These are phyloP conservation scores for Eutrema heterophyllum DNA, from an alignment of 345 rosid genomes.

Conservation along the genomic window DNA sequence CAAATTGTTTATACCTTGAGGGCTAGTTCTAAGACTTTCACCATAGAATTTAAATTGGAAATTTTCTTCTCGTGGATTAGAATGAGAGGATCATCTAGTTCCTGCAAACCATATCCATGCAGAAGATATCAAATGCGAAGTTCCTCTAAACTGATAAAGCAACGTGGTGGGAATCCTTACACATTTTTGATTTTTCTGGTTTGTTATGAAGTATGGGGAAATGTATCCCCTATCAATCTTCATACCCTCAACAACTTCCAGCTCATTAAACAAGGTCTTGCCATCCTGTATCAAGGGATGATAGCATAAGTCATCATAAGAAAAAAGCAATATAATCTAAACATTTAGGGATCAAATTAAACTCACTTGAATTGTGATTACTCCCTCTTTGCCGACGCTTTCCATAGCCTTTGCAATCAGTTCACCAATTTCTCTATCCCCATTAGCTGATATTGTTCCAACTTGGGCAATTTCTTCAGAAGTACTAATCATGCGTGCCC, in stretches of 20 bases:
- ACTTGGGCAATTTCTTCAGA: constrained; percentile 98
- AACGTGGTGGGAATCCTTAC: constrained; percentile 40
- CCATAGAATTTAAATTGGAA: constrained; percentile 70
- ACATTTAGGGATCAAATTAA: neutral
- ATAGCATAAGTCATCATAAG: neutral
- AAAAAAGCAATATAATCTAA: neutral
- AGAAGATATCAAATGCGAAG: neutral
- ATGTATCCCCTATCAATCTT: constrained; percentile 96
- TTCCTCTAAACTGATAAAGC: neutral
- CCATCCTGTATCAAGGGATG: constrained; percentile 60
- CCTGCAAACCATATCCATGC: constrained; percentile 43
- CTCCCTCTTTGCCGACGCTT: constrained; percentile 99
- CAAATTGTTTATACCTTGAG: constrained; percentile 55
- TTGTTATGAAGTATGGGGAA: constrained; percentile 90
- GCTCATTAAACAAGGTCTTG: constrained; percentile 80
- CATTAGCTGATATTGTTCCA: constrained; percentile 97
- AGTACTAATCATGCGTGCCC: constrained; percentile 94
- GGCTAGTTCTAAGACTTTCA: constrained; percentile 87
- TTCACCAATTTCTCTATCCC: constrained; percentile 97
- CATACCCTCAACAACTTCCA: constrained; percentile 99
- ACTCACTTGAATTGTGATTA: constrained; percentile 86
- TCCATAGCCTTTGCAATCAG: constrained; percentile 99
- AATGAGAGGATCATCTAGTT: constrained; percentile 92
- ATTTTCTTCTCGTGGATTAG: constrained; percentile 95
- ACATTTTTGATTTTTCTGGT: constrained; percentile 90